phyloP scores from a whole-genome alignment of 2,329 filamentous ascomycete genomes.

The Xylaria sp. region DNA sequence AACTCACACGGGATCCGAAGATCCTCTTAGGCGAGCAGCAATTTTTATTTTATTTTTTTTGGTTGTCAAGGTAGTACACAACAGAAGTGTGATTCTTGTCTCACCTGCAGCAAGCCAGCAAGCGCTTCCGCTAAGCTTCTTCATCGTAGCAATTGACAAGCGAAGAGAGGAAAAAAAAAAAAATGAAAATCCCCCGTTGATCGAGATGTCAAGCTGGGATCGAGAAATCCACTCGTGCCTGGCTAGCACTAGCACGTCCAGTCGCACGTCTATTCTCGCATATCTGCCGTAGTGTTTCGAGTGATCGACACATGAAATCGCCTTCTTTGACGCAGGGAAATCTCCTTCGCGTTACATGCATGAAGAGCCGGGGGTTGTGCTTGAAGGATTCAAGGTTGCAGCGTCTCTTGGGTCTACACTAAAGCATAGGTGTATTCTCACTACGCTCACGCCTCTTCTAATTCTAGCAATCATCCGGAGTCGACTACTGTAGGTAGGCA shows the following conservation, averaged over 20 bases:
- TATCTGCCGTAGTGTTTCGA: slow-evolving; percentile 24
- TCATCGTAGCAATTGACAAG: slow-evolving; percentile 11
- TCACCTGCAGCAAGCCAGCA: slow-evolving; percentile 24
- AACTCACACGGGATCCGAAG: background rate
- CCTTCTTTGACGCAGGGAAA: slow-evolving; percentile 29
- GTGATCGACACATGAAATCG: slow-evolving; percentile 28
- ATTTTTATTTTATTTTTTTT: background rate
- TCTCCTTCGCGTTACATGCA: slow-evolving; percentile 38
- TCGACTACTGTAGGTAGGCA: background rate
- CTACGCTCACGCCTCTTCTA: slow-evolving; percentile 22
- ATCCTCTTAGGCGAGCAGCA: background rate
- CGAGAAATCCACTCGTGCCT: slow-evolving; percentile 31
- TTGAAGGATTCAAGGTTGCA: slow-evolving; percentile 23
- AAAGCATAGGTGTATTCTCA: background rate
- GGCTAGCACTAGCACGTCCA: slow-evolving; percentile 29
- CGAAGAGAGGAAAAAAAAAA: background rate
- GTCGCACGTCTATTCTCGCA: slow-evolving; percentile 17
- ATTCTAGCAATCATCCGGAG: background rate
- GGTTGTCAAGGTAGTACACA: background rate
- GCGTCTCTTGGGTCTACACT: no score
- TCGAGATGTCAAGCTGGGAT: slow-evolving; percentile 33
- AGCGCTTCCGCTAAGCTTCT: slow-evolving; percentile 19
- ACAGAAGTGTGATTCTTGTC: slow-evolving; percentile 6
- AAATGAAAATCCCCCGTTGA: slow-evolving; percentile 18
- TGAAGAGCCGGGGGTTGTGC: slow-evolving; percentile 9